Conservation (phyloP, 148 eudicot species). For the Bassia scoparia region DNA sequence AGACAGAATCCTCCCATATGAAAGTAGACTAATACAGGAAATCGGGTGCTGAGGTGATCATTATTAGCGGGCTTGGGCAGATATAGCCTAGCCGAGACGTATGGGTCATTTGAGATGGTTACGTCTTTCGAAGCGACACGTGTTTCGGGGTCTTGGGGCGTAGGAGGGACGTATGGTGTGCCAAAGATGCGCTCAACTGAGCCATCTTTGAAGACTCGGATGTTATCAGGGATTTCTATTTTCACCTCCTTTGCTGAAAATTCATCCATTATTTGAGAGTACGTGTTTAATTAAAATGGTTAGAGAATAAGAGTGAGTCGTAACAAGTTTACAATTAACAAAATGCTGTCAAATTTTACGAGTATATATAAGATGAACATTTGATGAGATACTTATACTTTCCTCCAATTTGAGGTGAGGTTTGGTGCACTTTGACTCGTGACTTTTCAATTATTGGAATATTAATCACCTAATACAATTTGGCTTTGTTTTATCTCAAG, state of each 20-base stretch:
- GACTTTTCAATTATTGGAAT: too few species aligned
- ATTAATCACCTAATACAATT: too few species aligned
- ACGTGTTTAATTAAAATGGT: too few species aligned
- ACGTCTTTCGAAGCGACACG: conserved; percentile 38
- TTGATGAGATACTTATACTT: too few species aligned
- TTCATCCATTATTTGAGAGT: too few species aligned
- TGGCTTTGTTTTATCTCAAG: too few species aligned
- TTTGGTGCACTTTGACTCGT: too few species aligned
- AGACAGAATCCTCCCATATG: conserved; percentile 65
- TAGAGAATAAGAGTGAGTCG: too few species aligned
- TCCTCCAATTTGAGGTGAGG: too few species aligned
- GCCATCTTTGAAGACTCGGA: conserved; percentile 37
- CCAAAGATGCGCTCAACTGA: conserved; percentile 30
- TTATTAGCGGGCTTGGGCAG: conserved; percentile 21
- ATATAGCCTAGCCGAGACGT: conserved; percentile 35
- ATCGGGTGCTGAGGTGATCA: not conserved
- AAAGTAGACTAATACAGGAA: conserved; percentile 55
- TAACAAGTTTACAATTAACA: too few species aligned
- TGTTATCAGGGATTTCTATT: conserved; percentile 25
- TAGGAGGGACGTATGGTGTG: conserved; percentile 28
- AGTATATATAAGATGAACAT: too few species aligned
- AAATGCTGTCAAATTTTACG: too few species aligned
- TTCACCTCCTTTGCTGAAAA: conserved; percentile 20
- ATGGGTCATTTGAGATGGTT: conserved; percentile 21
- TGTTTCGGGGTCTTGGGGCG: conserved; percentile 25